These are phyloP conservation scores for Coemansia sp. DNA, from an alignment of 192 early-diverging fungal genomes.

Conservation along the genomic window DNA sequence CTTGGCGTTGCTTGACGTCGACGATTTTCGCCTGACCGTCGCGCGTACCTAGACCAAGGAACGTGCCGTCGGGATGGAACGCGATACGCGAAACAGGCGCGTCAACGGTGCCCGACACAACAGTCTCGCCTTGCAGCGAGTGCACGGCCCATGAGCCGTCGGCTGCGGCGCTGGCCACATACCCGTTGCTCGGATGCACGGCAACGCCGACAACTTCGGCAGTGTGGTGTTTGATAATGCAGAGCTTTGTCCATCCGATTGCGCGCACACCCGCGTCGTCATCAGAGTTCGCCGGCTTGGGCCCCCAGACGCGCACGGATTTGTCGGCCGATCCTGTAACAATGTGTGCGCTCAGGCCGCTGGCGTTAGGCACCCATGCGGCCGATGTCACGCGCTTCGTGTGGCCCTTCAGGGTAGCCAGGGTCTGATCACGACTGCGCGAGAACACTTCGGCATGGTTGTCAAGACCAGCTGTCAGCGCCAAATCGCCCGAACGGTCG, in stretches of 20 bases:
- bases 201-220: constrained; percentile 71
- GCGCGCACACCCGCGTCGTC: constrained; percentile 14
- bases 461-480: constrained; percentile 77
- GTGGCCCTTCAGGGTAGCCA: constrained; percentile 76
- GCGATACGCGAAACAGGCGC: constrained; percentile 25
- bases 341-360: constrained; percentile 54
- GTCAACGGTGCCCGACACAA: constrained; percentile 23
- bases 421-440: constrained; percentile 59
- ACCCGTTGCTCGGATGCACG: constrained; percentile 77
- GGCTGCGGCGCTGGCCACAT: constrained; percentile 69
- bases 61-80: constrained; percentile 94
- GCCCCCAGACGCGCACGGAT: constrained; percentile 72
- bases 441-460: constrained; percentile 75
- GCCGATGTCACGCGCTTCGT: constrained; percentile 76
- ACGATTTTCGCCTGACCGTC: constrained; percentile 75
- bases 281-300: constrained; percentile 51
- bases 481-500: constrained; percentile 57
- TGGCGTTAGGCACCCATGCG: constrained; percentile 49
- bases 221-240: constrained; percentile 63
- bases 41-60: constrained; percentile 73
- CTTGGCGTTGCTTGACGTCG: constrained; percentile 70
- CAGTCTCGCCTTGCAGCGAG: constrained; percentile 55
- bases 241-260: constrained; percentile 38
- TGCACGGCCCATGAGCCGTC: constrained; percentile 83
- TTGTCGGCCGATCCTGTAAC: constrained; percentile 78